Percentiles rank a stretch among this genome's conserved stretches.
phyloP scores from a whole-genome alignment of 805 yeast species.

The Candida ipomoeae region DNA sequence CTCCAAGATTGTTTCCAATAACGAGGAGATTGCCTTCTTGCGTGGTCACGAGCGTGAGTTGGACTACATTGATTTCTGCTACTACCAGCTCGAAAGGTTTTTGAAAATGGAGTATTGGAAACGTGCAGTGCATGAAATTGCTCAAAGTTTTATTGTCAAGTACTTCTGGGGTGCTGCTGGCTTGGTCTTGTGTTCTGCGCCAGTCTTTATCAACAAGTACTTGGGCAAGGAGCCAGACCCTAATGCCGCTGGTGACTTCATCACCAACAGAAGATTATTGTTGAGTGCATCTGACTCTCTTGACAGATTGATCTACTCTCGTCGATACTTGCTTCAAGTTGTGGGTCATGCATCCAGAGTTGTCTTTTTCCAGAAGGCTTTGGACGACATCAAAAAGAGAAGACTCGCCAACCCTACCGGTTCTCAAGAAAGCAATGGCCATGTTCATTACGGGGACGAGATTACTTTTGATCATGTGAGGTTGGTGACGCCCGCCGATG shows the following conservation, averaged over 20 bases:
- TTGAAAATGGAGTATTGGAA: slow-evolving; percentile 71
- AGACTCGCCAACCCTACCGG: slow-evolving; percentile 16
- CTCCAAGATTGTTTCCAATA: slow-evolving; percentile 70
- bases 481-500: slow-evolving; percentile 82
- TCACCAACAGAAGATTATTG: slow-evolving; percentile 80
- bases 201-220: slow-evolving; percentile 66
- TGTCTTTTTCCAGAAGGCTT: slow-evolving; percentile 60
- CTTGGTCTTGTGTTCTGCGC: slow-evolving; percentile 78
- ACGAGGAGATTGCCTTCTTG: slow-evolving; percentile 83
- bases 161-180: slow-evolving; percentile 97
- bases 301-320: slow-evolving; percentile 80
- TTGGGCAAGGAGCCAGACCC: slow-evolving; percentile 42
- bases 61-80: slow-evolving; percentile 70
- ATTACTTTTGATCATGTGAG: slow-evolving; percentile 73
- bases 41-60: slow-evolving; percentile 79
- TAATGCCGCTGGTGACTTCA: slow-evolving; percentile 71
- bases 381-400: slow-evolving; percentile 42
- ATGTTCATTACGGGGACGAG: slow-evolving; percentile 43
- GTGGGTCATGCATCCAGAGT: slow-evolving; percentile 79
- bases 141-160: slow-evolving; percentile 84
- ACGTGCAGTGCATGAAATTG: slow-evolving; percentile 74
- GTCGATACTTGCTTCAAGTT: slow-evolving; percentile 78
- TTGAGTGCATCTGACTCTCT: slow-evolving; percentile 83
- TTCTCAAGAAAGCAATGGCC: slow-evolving; percentile 16
- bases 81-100: slow-evolving; percentile 77